These are phyloP conservation scores for Sclerotinia nivalis DNA, from an alignment of 2,329 filamentous ascomycete species.

Conservation along the genomic window DNA sequence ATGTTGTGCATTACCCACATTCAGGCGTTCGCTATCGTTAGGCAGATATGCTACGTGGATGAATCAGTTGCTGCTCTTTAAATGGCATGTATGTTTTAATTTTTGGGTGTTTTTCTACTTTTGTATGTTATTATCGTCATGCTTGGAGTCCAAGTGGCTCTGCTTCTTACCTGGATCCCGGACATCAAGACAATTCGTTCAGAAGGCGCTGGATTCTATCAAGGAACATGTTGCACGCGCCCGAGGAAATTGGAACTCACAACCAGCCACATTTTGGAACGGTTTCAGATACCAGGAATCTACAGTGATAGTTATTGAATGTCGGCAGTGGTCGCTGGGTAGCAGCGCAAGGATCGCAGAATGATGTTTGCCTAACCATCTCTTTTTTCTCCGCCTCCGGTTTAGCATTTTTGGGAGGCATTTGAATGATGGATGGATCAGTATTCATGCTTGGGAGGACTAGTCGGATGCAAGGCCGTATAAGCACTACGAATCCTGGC, in stretches of 20 bases:
- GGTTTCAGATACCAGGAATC: background rate
- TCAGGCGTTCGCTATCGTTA: constrained; percentile 2
- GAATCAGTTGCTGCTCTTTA: background rate
- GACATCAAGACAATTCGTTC: background rate
- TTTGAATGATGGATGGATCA: background rate
- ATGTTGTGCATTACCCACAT: constrained; percentile 28
- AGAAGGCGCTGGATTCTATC: background rate
- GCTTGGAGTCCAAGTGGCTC: background rate
- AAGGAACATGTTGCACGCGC: background rate
- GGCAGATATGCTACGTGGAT: background rate
- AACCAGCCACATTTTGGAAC: background rate
- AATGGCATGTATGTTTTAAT: background rate
- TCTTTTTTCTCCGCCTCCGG: background rate
- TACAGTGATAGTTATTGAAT: background rate
- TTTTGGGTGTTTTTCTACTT: background rate
- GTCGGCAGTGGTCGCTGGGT: background rate
- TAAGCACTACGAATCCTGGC: background rate
- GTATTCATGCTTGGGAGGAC: background rate
- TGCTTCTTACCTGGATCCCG: background rate
- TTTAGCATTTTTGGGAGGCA: background rate
- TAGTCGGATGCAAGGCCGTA: background rate
- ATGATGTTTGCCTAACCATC: background rate
- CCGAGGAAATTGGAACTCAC: background rate
- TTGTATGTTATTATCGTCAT: constrained; percentile 1
- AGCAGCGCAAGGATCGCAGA: background rate